Evolutionary conservation across 192 early-diverging fungal genomes (phyloP), one percentile per base, ranked within the genome.

Genomic region (Mortierella antarctica): DNA sequence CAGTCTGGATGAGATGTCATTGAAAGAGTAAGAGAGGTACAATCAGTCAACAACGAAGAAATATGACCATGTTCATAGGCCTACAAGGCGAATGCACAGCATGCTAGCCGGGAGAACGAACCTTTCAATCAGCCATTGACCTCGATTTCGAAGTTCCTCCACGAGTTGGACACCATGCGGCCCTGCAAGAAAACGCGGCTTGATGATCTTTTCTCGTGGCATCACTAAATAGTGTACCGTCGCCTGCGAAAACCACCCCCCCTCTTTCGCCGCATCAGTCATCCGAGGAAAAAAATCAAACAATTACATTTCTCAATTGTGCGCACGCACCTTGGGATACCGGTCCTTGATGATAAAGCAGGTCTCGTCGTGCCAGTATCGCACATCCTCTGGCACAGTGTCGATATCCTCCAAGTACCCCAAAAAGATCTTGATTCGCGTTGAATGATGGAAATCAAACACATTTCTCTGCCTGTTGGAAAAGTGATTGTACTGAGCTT

Each of bases 291-390:
- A 21, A 15, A 9, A 48, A 45, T n/a, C 31, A 49, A 20, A 62
- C 13, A 62, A 39, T 1, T 11, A 1, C 41, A 41, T 40, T 17
- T 42, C 12, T 8, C 23, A 2, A 13, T 21, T 2, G 11, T 40
- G 4, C 31, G 45, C 13, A 59, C 55, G 55, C 62, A 71, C 83
- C 81, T 90, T 89, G 8, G 90, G 86, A 63, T 70, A 92, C 52
- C 83, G 76, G 55, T 92, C 91, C n/a, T 52, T 60, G 42, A 91
- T 83, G 18, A 89, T 79, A 17, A 92, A 85, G 39, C 82, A 21
- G 0, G 79, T 73, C 12, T 68, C 70, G n/a, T 88, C 82, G 54
- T 82, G 83, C 73, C 60, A 63, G 44, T 85, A 73, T 8, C 84
- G 72, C 46, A 69, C 61, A 11, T 82, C 57, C 46, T 66, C 31